Evolutionary conservation across 2,329 filamentous ascomycete genomes (phyloP).

Genomic region (Ilyonectria robusta): DNA sequence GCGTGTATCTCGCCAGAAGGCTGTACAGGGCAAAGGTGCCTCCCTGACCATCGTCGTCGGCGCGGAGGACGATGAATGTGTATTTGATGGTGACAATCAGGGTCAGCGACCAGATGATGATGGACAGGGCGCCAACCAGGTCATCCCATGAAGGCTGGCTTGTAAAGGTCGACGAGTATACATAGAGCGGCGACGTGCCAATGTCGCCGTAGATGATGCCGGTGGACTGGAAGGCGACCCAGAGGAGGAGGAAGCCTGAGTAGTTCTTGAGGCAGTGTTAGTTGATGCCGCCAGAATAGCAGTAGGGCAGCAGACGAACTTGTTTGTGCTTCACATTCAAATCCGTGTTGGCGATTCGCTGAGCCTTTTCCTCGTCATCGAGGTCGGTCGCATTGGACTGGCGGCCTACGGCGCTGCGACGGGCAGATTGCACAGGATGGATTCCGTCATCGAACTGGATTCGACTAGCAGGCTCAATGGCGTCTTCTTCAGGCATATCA

Average conservation of each 20-base stretch:
- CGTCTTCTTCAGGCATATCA: background rate
- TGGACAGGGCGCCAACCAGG: slow-evolving; percentile 73
- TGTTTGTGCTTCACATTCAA: slow-evolving; percentile 8
- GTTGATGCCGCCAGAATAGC: background rate
- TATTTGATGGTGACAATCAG: slow-evolving; percentile 79
- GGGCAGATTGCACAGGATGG: background rate
- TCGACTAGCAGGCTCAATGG: background rate
- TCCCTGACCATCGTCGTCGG: slow-evolving; percentile 78
- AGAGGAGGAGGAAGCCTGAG: slow-evolving; percentile 32
- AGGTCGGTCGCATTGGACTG: slow-evolving; percentile 1
- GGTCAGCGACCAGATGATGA: slow-evolving; percentile 77
- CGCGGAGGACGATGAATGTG: slow-evolving; percentile 72
- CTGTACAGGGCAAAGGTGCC: slow-evolving; percentile 78
- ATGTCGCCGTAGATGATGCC: slow-evolving; percentile 79
- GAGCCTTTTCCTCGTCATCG: slow-evolving; percentile 14
- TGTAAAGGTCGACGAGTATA: slow-evolving; percentile 75
- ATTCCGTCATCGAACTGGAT: background rate
- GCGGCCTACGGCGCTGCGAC: background rate
- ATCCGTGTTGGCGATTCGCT: slow-evolving; percentile 4
- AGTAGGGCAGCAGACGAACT: background rate
- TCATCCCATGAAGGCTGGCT: slow-evolving; percentile 67
- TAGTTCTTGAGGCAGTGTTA: slow-evolving; percentile 27
- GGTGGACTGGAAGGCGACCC: slow-evolving; percentile 73
- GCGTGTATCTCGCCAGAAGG: slow-evolving; percentile 69
- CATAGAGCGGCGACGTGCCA: slow-evolving; percentile 75